A percentile compares a stretch with the other conserved stretches of the same genome.
phyloP scores from a whole-genome alignment of 441 rosid genomes.

The Populus tomentosa region DNA sequence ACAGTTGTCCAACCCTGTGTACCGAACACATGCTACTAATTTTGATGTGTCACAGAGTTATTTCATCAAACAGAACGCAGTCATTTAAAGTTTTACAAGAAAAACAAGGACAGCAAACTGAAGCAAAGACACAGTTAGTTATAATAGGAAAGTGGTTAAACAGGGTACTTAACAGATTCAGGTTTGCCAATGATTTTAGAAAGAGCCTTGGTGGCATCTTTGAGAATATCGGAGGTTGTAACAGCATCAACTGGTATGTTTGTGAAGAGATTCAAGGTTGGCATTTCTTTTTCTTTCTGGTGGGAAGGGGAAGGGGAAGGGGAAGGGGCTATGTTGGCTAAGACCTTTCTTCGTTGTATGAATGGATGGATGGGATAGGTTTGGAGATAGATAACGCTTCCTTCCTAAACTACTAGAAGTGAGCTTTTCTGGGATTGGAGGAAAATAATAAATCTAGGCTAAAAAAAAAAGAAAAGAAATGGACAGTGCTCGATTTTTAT shows the following conservation, averaged over 20 bases:
- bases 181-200: constrained; percentile 91
- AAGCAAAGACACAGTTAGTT: neutral
- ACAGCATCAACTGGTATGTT: constrained; percentile 86
- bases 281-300: constrained; percentile 39
- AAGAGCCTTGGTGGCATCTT: constrained; percentile 82
- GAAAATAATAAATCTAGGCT: too few species aligned
- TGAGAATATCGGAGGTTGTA: constrained; percentile 79
- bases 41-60: constrained; percentile 14
- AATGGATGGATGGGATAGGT: too few species aligned
- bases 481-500: too few species aligned
- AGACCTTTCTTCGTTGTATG: too few species aligned
- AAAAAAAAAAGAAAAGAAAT: too few species aligned
- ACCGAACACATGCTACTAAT: too few species aligned
- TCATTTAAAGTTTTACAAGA: neutral
- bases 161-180: constrained; percentile 54
- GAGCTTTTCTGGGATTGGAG: too few species aligned
- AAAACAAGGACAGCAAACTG: neutral
- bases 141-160: neutral
- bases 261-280: constrained; percentile 73
- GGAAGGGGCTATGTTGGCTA: too few species aligned
- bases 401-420: too few species aligned
- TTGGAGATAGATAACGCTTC: too few species aligned
- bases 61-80: constrained; percentile 40
- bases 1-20: too few species aligned
- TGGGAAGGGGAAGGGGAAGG: too few species aligned